Percentiles rank a stretch among this genome's conserved stretches.
These are phyloP conservation scores for Apiospora kogelbergensis DNA, from an alignment of 2,329 filamentous ascomycete species.

Conservation along the genomic window DNA sequence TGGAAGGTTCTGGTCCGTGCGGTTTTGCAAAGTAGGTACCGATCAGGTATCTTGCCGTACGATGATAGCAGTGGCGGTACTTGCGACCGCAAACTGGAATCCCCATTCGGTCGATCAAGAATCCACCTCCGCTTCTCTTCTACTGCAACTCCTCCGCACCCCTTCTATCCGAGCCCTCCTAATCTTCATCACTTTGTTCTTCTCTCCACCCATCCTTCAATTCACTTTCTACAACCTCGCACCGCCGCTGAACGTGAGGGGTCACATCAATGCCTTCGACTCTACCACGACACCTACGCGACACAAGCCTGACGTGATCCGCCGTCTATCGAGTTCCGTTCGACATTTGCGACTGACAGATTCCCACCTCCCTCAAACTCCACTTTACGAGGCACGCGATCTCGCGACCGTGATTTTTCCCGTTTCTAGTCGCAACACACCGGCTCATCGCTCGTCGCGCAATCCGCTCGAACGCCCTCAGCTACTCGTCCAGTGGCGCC, in stretches of 20 bases:
- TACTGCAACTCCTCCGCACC: neutral
- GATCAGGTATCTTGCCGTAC: neutral
- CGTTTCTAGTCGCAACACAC: neutral
- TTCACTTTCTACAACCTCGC: neutral
- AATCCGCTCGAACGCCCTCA: neutral
- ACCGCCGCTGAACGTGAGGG: neutral
- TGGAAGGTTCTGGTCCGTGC: constrained; percentile 1
- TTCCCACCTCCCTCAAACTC: neutral
- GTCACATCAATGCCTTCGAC: neutral
- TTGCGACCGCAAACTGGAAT: neutral
- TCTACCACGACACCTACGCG: neutral
- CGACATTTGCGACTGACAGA: neutral
- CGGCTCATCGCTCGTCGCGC: neutral
- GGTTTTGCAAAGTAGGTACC: neutral
- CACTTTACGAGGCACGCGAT: constrained; percentile 3
- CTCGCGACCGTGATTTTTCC: constrained; percentile 6
- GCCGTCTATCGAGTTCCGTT: neutral
- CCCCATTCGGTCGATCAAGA: neutral
- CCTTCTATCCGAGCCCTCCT: neutral
- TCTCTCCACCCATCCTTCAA: neutral
- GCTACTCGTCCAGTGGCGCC: neutral
- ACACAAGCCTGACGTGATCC: neutral
- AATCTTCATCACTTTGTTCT: neutral
- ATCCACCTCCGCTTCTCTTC: neutral
- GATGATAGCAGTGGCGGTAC: neutral